Base-by-base conservation (phyloP, 495 filamentous ascomycete genomes). In the Evernia prunastri region DNA sequence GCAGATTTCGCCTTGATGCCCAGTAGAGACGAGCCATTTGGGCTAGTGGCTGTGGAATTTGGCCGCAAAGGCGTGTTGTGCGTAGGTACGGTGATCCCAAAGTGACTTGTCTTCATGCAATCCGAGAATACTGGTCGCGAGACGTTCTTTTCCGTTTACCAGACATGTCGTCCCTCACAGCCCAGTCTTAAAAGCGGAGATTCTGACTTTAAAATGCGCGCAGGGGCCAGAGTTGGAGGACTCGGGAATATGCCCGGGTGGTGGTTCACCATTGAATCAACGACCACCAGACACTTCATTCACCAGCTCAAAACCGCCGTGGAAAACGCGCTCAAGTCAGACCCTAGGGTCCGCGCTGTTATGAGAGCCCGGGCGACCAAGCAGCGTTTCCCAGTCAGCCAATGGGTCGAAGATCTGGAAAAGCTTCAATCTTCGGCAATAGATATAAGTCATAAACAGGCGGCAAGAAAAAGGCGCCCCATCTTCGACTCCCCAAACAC, bases 1-100 rank as follows among this genome's bases (percentile, higher is more conserved):
- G 87, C 88, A 20, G 89, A 92, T 59, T 91, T 92, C 64, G 88
- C 88, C 15, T 76, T 91, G 40, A 91, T 91, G 61, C 88, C 89
- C 6, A 89, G 86, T 20, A 83, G 89, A 66, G 89, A 92, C 66
- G 88, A 91, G 71, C 88, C 88, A 0, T 91, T 91, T 66, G 88
- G 88, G 33, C 74, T 91, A 20, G 88, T 91, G 5, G 88, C 88
- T 43, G 88, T 91, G 53, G 88, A 91, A 71, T 91, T 90, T 67
- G 88, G 88, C 27, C 80, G 88, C 31, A 90, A 91, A 71, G 88
- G 88, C 45, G 88, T 88, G 17, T 78, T 91, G 18, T 87, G 88
- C 56, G 86, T 91, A 58, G 88, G 88, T 25, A 37, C n/a, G 12
- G 36, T 37, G 36, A 6, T 37, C 12, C 36, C 12, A 37, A 37